phyloP scores from a whole-genome alignment of 441 rosid genomes.

The Corymbia citriodora region DNA sequence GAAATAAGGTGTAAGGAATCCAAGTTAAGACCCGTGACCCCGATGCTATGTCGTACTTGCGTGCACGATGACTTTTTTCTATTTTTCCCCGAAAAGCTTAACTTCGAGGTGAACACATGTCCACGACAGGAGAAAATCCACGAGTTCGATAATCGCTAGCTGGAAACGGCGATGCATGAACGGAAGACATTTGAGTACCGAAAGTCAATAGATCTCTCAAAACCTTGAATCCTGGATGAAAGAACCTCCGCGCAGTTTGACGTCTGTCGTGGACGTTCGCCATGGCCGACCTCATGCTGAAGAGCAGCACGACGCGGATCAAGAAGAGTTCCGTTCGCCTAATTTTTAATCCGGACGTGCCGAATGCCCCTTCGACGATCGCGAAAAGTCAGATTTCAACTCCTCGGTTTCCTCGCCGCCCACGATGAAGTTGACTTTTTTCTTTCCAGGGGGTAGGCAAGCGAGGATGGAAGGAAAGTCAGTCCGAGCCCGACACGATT shows the following conservation, averaged over 20 bases:
- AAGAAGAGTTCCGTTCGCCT: background rate
- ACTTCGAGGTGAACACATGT: background rate
- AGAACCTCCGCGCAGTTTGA: background rate
- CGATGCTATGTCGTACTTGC: background rate
- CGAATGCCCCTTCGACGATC: background rate
- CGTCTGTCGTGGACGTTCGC: background rate
- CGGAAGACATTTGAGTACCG: background rate
- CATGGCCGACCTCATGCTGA: background rate
- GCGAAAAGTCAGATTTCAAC: background rate
- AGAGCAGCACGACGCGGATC: background rate
- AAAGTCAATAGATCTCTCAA: background rate
- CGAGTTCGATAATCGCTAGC: background rate
- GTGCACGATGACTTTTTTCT: background rate
- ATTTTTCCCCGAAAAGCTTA: background rate
- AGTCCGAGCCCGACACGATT: background rate
- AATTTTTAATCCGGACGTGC: background rate
- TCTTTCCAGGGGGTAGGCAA: background rate
- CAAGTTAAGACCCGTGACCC: background rate
- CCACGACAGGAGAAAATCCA: background rate
- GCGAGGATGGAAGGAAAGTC: background rate
- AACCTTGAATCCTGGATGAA: background rate
- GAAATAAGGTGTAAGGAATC: background rate
- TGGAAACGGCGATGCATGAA: background rate
- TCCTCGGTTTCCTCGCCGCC: background rate
- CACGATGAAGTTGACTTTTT: background rate